phyloP scores from a whole-genome alignment of 2,329 filamentous ascomycete species.

The Penicillium aurantiogriseum region DNA sequence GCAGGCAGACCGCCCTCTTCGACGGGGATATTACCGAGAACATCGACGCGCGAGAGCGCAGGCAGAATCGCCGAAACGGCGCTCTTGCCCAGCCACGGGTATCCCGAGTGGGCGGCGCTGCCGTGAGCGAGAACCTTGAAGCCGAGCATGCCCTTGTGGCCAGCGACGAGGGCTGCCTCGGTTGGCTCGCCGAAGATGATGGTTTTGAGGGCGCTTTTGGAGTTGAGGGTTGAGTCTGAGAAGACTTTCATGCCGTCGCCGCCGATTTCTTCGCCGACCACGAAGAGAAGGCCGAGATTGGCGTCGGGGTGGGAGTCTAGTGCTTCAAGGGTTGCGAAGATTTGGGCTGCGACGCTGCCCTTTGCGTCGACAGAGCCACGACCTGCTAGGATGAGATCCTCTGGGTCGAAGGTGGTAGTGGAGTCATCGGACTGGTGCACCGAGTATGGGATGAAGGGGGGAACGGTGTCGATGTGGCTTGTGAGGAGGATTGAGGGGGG shows the following conservation, averaged over 20 bases:
- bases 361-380: slow-evolving; percentile 50
- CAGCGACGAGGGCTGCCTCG: slow-evolving; percentile 79
- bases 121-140: slow-evolving; percentile 69
- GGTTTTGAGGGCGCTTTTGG: slow-evolving; percentile 55
- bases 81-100: slow-evolving; percentile 83
- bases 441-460: slow-evolving; percentile 49
- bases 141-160: slow-evolving; percentile 81
- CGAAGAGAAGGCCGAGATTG: slow-evolving; percentile 55
- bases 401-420: slow-evolving; percentile 12
- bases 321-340: slow-evolving; percentile 48
- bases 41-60: slow-evolving; percentile 65
- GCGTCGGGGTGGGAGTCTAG: slow-evolving; percentile 40
- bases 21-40: slow-evolving; percentile 51
- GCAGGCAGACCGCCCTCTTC: slow-evolving; percentile 63
- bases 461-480: slow-evolving; percentile 76
- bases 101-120: slow-evolving; percentile 82
- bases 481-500: slow-evolving; percentile 46
- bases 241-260: slow-evolving; percentile 75
- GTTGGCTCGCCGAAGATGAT: slow-evolving; percentile 94
- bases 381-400: slow-evolving; percentile 42
- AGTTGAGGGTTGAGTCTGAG: slow-evolving; percentile 50
- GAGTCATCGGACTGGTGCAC: slow-evolving; percentile 45
- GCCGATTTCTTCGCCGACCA: slow-evolving; percentile 77
- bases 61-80: slow-evolving; percentile 79
- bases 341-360: slow-evolving; percentile 46